Conservation (phyloP, 1,284 basidiomycete species). For the Earliella scabrosa region DNA sequence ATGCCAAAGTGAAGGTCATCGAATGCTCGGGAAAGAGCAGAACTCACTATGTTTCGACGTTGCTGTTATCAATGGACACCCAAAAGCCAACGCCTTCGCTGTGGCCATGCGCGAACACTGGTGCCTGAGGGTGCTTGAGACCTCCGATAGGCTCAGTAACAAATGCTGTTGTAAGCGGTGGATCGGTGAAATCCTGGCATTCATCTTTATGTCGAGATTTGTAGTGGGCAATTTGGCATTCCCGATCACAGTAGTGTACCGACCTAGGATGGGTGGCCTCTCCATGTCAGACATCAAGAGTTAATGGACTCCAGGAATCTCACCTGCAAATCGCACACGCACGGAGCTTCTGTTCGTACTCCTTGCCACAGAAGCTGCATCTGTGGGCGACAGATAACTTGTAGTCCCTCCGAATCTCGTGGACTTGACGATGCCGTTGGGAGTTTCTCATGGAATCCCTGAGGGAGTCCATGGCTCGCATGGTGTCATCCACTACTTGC, state of each 20-base stretch:
- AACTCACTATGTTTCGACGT: not conserved
- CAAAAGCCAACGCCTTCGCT: not conserved
- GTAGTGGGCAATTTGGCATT: slow-evolving; percentile 1
- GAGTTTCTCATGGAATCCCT: no score
- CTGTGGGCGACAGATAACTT: no score
- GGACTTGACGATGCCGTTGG: no score
- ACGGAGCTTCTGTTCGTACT: no score
- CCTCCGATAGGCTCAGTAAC: not conserved
- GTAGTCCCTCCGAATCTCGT: no score
- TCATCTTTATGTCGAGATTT: not conserved
- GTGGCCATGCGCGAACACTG: not conserved
- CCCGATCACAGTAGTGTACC: not conserved
- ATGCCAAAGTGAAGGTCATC: not conserved
- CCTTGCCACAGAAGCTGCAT: no score
- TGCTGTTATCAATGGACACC: not conserved
- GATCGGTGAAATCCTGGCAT: not conserved
- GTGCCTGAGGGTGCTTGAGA: not conserved
- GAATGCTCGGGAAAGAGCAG: no score
- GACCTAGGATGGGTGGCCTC: no score
- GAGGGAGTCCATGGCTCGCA: no score
- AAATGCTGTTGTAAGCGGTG: not conserved
- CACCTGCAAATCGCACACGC: not conserved
- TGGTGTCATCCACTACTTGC: no score
- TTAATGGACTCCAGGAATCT: not conserved
- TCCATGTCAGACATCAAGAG: no score